A percentile compares a stretch with the other conserved stretches of the same genome.
phyloP scores from a whole-genome alignment of 805 yeast species.

The Metschnikowia lunata region DNA sequence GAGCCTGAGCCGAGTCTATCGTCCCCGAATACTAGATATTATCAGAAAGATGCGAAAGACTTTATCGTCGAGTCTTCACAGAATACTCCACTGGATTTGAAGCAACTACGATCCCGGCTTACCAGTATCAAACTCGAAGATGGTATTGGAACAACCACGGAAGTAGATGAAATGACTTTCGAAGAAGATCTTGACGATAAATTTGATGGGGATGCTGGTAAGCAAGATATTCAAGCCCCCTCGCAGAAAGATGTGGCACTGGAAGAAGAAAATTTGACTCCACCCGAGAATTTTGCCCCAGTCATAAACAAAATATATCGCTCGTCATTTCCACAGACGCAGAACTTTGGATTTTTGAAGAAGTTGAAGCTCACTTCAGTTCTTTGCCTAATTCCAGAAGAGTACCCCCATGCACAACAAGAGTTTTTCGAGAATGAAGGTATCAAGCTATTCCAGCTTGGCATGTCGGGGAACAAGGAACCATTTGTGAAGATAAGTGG shows the following conservation, averaged over 20 bases:
- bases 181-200: conserved; percentile 43
- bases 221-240: conserved; percentile 12
- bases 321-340: conserved; percentile 83
- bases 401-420: conserved; percentile 73
- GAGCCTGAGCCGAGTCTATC: not conserved
- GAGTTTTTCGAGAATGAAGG: conserved; percentile 57
- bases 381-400: conserved; percentile 84
- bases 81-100: too few species aligned
- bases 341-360: conserved; percentile 68
- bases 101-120: conserved; percentile 32
- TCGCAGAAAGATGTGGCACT: conserved; percentile 7
- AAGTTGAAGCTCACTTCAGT: conserved; percentile 65
- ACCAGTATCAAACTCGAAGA: conserved; percentile 25
- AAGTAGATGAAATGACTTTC: conserved; percentile 24
- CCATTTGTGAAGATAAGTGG: conserved; percentile 76
- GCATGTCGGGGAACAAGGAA: conserved; percentile 93
- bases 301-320: conserved; percentile 75
- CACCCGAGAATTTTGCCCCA: conserved; percentile 91
- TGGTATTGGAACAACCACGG: conserved; percentile 25
- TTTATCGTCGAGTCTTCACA: not conserved
- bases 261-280: conserved; percentile 31
- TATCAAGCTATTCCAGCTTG: conserved; percentile 77
- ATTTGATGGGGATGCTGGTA: conserved; percentile 26
- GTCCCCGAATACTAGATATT: not conserved
- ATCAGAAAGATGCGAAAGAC: too few species aligned